Conservation (phyloP, 2,329 filamentous ascomycete species). For the Hypoxylon sp. region DNA sequence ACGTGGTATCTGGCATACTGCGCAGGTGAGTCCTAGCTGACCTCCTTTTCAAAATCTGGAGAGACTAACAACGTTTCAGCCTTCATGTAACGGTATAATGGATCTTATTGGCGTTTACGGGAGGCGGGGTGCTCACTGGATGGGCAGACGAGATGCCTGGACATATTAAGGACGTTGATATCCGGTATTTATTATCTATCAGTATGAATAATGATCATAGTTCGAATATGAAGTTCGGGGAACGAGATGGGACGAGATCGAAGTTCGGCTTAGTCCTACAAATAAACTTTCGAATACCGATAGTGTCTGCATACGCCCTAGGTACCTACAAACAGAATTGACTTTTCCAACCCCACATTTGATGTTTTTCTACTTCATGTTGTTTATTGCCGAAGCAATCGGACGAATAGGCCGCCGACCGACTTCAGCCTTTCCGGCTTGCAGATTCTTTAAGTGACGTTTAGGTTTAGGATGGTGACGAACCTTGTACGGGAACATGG, state of each 20-base stretch:
- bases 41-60: neutral
- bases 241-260: neutral
- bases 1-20: conserved; percentile 88
- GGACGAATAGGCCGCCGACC: neutral
- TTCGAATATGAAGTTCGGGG: conserved; percentile 10
- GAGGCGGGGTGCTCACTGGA: conserved; percentile 7
- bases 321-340: conserved; percentile 14
- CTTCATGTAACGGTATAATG: conserved; percentile 44
- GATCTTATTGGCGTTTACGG: conserved; percentile 6
- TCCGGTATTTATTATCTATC: conserved; percentile 12
- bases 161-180: conserved; percentile 29
- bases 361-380: neutral
- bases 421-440: conserved; percentile 1
- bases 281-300: conserved; percentile 18
- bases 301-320: neutral
- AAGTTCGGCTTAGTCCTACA: conserved; percentile 1
- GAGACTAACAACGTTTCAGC: conserved; percentile 41
- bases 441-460: conserved; percentile 2
- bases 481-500: neutral
- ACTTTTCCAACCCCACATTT: neutral
- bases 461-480: neutral
- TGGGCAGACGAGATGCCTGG: conserved; percentile 16
- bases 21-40: conserved; percentile 69
- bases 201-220: conserved; percentile 25
- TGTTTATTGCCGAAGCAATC: neutral